Evolutionary conservation across 208 protist genomes (phyloP).

Genomic region (Acanthamoeba castellanii): DNA sequence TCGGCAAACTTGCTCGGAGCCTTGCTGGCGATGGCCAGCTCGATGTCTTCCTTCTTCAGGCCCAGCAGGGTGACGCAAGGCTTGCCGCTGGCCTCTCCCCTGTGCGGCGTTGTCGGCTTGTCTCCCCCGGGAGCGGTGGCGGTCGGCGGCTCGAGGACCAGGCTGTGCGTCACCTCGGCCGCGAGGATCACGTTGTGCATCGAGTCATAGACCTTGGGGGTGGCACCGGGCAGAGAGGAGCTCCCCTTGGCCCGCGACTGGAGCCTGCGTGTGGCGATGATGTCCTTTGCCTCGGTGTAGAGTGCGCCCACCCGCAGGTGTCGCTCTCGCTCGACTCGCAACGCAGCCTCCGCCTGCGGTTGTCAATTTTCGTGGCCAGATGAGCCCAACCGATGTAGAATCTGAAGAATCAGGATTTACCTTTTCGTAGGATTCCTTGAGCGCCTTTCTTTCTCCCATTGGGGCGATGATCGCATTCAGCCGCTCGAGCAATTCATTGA

Average conservation of each 20-base stretch:
- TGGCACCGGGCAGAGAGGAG: background rate
- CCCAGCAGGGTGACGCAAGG: background rate
- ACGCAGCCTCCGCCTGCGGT: background rate
- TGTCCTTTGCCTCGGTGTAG: background rate
- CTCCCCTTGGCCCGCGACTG: background rate
- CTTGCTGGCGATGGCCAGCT: background rate
- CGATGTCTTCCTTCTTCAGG: slow-evolving; percentile 1
- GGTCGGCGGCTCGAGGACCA: background rate
- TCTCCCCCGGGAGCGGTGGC: too few relatives aligned
- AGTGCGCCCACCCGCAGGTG: background rate
- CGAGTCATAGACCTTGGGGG: background rate
- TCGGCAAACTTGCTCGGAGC: background rate
- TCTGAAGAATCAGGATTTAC: background rate
- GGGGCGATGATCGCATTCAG: background rate
- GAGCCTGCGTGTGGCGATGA: background rate
- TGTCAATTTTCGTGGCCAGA: background rate
- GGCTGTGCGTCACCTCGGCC: background rate
- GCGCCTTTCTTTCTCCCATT: background rate
- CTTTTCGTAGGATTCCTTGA: background rate
- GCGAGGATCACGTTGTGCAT: background rate
- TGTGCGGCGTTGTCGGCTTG: too few relatives aligned
- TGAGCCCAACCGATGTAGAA: background rate
- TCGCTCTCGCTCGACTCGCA: background rate
- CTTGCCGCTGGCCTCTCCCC: background rate
- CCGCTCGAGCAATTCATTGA: background rate